Evolutionary conservation across 495 filamentous ascomycete genomes (phyloP).

Genomic region (Penicillium macrosclerotiorum): DNA sequence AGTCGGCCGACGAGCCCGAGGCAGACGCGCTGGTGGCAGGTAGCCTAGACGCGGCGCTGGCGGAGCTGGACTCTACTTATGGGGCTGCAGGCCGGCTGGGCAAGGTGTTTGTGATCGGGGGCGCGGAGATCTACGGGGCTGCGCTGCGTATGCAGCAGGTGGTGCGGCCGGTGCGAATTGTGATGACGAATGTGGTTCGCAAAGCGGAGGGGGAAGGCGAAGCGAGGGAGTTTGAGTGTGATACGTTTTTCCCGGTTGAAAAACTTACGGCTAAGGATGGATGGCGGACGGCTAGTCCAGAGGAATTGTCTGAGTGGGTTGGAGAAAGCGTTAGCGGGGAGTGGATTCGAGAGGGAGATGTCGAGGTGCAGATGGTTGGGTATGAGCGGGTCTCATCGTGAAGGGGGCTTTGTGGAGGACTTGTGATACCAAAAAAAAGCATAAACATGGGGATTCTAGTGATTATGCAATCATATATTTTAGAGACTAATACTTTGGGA

Average conservation of each 20-base stretch:
- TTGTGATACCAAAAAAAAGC: no score
- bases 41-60: constrained; percentile 59
- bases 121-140: constrained; percentile 75
- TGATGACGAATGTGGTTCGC: constrained; percentile 46
- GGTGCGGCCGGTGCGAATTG: constrained; percentile 32
- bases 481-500: no score
- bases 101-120: constrained; percentile 83
- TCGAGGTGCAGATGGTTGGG: constrained; percentile 45
- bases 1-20: constrained; percentile 12
- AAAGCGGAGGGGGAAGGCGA: constrained; percentile 45
- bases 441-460: no score
- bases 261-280: constrained; percentile 24
- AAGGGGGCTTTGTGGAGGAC: no score
- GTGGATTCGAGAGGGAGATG: constrained; percentile 42
- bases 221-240: constrained; percentile 69
- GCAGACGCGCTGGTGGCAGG: constrained; percentile 37
- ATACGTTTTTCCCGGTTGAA: constrained; percentile 77
- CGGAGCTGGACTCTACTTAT: constrained; percentile 27
- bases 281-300: constrained; percentile 36
- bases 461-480: no score
- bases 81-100: constrained; percentile 25
- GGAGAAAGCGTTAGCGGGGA: constrained; percentile 39
- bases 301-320: constrained; percentile 44
- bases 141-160: constrained; percentile 49
- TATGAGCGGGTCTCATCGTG: no score